Evolutionary conservation across 2,329 filamentous ascomycete genomes (phyloP), one percentile per base, ranked within the genome.

Genomic region (Pyricularia sp.): DNA sequence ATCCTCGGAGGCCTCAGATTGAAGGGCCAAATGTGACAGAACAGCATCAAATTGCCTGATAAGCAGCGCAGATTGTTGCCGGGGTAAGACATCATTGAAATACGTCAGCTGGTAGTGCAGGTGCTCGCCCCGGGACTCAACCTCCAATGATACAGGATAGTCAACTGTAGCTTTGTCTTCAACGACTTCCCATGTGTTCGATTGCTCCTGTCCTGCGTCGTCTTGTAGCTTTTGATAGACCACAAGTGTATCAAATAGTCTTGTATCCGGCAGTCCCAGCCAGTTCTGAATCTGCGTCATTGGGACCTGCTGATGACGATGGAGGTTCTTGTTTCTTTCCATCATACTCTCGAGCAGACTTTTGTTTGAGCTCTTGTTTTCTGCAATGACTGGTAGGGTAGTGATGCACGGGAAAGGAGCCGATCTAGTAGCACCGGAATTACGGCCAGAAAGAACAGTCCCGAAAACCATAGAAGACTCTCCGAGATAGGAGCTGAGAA

Each of bases 181-280:
- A 0, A 86, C 71, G 0, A 91, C 71, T 7, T 81, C 80, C 90
- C 92, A 96, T 0, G 79, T 3, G 75, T 63, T 4, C 36, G 50
- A 23, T 4, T n/a, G 17, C 3, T 10, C 7, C 10, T 20, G 23
- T 6, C n/a, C 30, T 11, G 25, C 9, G 2, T 10, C 23, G 1
- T 59, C 23, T 67, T 79, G 72, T 69, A 82, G 74, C 72, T 91
- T 92, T 74, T 97, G 94, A 74, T 93, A 94, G 0, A 92, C 90
- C 70, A 97, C 87, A 1, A 97, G 82, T 0, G 93, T 94, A 74
- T 97, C 93, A 73, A 97, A 97, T 0, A 95, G 81, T 0, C 85
- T 81, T 7, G 86, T 84, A 28, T 90, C 86, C 0, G 89, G 81
- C 69, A 86, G 83, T 0, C 88, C 89, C 23, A 92, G 83, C 84